A percentile compares a stretch with the other conserved stretches of the same genome.
phyloP scores from a whole-genome alignment of 2,329 filamentous ascomycete genomes.

The Xylaria sp. region DNA sequence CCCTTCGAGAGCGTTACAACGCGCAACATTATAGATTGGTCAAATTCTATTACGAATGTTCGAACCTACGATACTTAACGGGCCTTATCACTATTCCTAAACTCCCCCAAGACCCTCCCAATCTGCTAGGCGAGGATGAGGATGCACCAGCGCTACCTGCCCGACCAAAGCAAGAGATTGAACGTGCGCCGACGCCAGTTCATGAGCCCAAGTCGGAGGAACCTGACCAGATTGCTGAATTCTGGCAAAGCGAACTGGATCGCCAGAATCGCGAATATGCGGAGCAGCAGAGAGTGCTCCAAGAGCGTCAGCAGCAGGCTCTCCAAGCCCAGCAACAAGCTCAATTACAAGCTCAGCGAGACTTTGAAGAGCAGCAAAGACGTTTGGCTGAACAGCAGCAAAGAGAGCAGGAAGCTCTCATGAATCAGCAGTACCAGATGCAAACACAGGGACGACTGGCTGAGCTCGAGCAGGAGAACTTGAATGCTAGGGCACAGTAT shows the following conservation, averaged over 20 bases:
- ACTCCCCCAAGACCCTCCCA: conserved; percentile 92
- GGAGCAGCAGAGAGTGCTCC: conserved; percentile 88
- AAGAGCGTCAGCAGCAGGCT: conserved; percentile 86
- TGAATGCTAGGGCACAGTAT: conserved; percentile 93
- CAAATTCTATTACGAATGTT: conserved; percentile 99
- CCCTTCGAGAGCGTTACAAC: conserved; percentile 88
- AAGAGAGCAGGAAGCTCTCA: conserved; percentile 87
- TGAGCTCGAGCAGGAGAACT: conserved; percentile 93
- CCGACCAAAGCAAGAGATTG: conserved; percentile 80
- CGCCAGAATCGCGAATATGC: conserved; percentile 95
- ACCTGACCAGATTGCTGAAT: conserved; percentile 94
- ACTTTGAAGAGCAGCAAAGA: conserved; percentile 97
- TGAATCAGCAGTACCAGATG: conserved; percentile 88
- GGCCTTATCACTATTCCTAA: conserved; percentile 97
- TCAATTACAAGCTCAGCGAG: conserved; percentile 84
- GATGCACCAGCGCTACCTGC: conserved; percentile 84
- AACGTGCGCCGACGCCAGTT: conserved; percentile 74
- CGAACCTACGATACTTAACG: conserved; percentile 94
- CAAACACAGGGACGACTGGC: conserved; percentile 96
- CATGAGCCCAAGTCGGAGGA: conserved; percentile 77
- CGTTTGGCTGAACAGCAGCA: conserved; percentile 88
- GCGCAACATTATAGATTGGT: conserved; percentile 96
- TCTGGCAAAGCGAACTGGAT: conserved; percentile 94
- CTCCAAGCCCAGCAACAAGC: conserved; percentile 84
- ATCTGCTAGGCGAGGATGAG: conserved; percentile 85